Evolutionary conservation across 306 rosid genomes (phyloP).

Genomic region (Cyamopsis tetragonoloba): DNA sequence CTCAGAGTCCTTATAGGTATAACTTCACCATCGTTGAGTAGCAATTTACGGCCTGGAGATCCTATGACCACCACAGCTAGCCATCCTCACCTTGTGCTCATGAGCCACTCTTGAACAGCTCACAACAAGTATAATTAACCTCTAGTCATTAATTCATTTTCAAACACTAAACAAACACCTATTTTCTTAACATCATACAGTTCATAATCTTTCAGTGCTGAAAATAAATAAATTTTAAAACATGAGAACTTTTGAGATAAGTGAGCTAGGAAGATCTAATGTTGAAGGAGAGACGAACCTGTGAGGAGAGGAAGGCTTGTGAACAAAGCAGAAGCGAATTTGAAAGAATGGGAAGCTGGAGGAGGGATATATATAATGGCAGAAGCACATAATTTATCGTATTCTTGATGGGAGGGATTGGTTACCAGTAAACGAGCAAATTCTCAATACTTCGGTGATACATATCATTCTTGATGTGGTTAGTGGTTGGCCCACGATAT

Average conservation of each 20-base stretch:
- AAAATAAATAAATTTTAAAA: not conserved
- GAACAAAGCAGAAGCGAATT: conserved; percentile 6
- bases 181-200: not conserved
- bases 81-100: not conserved
- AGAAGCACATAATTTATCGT: no score
- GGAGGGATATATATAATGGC: conserved; percentile 14
- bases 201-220: no score
- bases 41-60: no score
- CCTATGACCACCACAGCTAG: not conserved
- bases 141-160: not conserved
- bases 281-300: conserved; percentile 21
- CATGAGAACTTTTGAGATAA: not conserved
- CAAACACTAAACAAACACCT: not conserved
- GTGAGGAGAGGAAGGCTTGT: not conserved
- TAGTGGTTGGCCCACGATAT: no score
- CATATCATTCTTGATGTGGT: no score
- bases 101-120: no score
- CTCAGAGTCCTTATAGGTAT: no score
- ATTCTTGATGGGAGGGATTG: conserved; percentile 22
- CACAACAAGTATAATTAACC: not conserved
- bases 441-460: no score
- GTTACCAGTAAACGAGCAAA: no score
- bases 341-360: not conserved
- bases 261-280: not conserved
- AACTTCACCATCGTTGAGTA: no score